Base-by-base conservation (phyloP, 345 rosid genomes). In the Nephelium lappaceum region DNA sequence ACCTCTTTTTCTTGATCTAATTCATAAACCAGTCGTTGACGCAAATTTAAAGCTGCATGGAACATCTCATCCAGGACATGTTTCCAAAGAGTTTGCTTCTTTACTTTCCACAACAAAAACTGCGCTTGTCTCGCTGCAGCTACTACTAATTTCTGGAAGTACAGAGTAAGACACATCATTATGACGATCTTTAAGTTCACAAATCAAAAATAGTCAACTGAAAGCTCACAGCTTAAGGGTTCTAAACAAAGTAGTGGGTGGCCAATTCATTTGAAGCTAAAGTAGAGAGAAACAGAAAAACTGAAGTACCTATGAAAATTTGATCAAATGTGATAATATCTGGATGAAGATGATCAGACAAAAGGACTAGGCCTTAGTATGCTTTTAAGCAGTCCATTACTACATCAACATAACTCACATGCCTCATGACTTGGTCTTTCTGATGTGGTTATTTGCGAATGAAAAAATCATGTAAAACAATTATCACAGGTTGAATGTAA, bases 31-130 rank as follows among this genome's bases (percentile, higher is more conserved):
- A 86, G 75, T 61, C 97, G 88, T 18, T 78, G 81, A 79, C 87
- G 88, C 92, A 96, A 79, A 91, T 92, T 96, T 71, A 94, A 78
- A 6, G 90, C 86, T 53, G 94, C 92, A 83, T 94, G 97, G 80
- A 86, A 92, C 99, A 95, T 89, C 81, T 92, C 97, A 79, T 91
- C 96, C 68, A 91, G 77, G 1, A 92, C 81, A 70, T 82, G 85
- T 65, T 81, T 82, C 84, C 77, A 79, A 57, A 90, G 87, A 47
- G 62, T 78, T 49, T 77, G 49, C 84, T 86, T 89, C 36, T 90
- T 89, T 27, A 91, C 92, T 77, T 89, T 96, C 99, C 97, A 96
- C 93, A 94, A 77, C 76, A 88, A 64, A 76, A 88, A 89, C 5
- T 84, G 80, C 10, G 72, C 1, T 74, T 80, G 84, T 67, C 61